Evolutionary conservation across 108 stramenopile species (phyloP).

Genomic region (Skeletonema costatum): DNA sequence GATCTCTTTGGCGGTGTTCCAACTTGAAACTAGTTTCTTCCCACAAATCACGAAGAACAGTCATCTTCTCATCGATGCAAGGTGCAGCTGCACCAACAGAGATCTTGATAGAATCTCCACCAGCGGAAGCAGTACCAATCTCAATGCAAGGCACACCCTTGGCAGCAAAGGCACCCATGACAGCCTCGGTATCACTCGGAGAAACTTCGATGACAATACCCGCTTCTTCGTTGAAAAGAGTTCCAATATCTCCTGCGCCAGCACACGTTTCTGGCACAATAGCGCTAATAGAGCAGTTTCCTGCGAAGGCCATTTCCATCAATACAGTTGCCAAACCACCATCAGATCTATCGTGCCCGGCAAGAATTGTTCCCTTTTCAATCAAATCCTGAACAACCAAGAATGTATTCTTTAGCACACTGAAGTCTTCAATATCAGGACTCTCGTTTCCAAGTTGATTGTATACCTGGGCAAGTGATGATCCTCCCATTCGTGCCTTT

Average conservation of each 20-base stretch:
- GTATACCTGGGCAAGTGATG: slow-evolving; percentile 94
- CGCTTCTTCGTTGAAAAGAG: slow-evolving; percentile 96
- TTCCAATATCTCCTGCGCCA: slow-evolving; percentile 71
- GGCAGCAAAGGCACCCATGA: slow-evolving; percentile 70
- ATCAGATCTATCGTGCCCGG: slow-evolving; percentile 97
- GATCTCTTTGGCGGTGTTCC: slow-evolving; percentile 94
- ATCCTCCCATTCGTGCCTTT: slow-evolving; percentile 92
- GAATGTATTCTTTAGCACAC: slow-evolving; percentile 85
- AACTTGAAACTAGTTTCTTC: slow-evolving; percentile 97
- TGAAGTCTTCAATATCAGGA: slow-evolving; percentile 92
- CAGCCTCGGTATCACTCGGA: slow-evolving; percentile 47
- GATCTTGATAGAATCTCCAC: slow-evolving; percentile 82
- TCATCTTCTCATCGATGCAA: slow-evolving; percentile 85
- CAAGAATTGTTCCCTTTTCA: slow-evolving; percentile 74
- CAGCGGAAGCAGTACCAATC: slow-evolving; percentile 84
- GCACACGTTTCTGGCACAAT: slow-evolving; percentile 67
- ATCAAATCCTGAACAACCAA: slow-evolving; percentile 90
- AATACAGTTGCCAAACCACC: slow-evolving; percentile 91
- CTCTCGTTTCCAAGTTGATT: slow-evolving; percentile 91
- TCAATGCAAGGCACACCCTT: slow-evolving; percentile 71
- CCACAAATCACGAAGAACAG: slow-evolving; percentile 94
- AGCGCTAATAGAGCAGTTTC: slow-evolving; percentile 94
- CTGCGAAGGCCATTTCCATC: slow-evolving; percentile 99
- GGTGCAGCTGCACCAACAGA: slow-evolving; percentile 70
- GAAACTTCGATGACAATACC: slow-evolving; percentile 94